phyloP scores from a whole-genome alignment of 1,139 yeast genomes.

The Pichia sp. region DNA sequence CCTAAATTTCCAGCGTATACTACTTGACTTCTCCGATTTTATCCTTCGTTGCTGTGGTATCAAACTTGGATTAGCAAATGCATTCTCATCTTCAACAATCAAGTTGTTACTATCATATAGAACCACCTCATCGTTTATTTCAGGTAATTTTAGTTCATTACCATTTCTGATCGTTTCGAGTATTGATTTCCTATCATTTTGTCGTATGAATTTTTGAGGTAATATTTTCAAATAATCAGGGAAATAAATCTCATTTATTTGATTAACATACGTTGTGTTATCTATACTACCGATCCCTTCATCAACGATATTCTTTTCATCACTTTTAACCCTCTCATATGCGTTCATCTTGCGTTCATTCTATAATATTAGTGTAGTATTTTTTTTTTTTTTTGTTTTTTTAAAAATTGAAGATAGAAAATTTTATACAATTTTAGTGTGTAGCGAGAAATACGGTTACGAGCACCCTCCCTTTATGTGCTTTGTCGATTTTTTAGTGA shows the following conservation, averaged over 20 bases:
- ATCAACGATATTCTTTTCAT: conserved; percentile 6
- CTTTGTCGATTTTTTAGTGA: no score
- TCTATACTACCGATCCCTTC: background rate
- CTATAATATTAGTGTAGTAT: no score
- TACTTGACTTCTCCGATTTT: conserved; percentile 32
- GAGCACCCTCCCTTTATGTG: no score
- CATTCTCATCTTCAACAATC: conserved; percentile 14
- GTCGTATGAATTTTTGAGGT: conserved; percentile 17
- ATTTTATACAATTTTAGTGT: no score
- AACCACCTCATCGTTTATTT: conserved; percentile 11
- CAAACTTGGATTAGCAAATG: conserved; percentile 25
- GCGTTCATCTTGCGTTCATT: background rate
- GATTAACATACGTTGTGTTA: background rate
- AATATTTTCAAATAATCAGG: conserved; percentile 11
- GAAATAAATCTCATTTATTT: conserved; percentile 10
- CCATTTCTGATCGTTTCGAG: conserved; percentile 19
- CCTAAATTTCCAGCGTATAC: conserved; percentile 57
- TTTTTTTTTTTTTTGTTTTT: no score
- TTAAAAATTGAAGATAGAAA: background rate
- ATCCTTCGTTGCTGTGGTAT: conserved; percentile 18
- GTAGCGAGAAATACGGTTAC: no score
- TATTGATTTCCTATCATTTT: conserved; percentile 13
- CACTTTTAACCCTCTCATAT: background rate
- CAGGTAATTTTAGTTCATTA: no score
- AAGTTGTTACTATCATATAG: conserved; percentile 6